These are phyloP conservation scores for Hyaloscypha bicolor DNA, from an alignment of 495 filamentous ascomycete genomes.

Conservation along the genomic window DNA sequence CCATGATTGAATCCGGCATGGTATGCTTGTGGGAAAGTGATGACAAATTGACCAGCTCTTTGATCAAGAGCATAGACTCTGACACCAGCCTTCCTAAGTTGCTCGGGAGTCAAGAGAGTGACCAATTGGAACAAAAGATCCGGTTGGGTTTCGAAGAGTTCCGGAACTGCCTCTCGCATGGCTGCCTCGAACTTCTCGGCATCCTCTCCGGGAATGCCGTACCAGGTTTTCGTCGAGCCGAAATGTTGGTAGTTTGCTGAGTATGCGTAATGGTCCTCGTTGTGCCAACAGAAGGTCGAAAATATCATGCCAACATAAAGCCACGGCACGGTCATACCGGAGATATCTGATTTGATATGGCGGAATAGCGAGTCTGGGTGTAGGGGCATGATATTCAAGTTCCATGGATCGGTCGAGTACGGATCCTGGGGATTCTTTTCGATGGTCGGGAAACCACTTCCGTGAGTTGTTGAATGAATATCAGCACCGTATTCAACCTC, in stretches of 20 bases:
- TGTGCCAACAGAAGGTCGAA: slow-evolving; percentile 99
- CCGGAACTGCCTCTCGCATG: slow-evolving; percentile 92
- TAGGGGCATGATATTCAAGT: slow-evolving; percentile 90
- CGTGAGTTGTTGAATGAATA: slow-evolving; percentile 97
- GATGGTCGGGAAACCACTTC: slow-evolving; percentile 94
- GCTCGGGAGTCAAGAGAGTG: slow-evolving; percentile 89
- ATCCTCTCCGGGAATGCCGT: slow-evolving; percentile 93
- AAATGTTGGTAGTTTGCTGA: slow-evolving; percentile 99
- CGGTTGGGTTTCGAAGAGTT: slow-evolving; percentile 95
- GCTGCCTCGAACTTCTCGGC: slow-evolving; percentile 92
- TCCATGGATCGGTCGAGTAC: slow-evolving; percentile 92
- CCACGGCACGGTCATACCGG: slow-evolving; percentile 99
- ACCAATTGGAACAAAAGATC: slow-evolving; percentile 97
- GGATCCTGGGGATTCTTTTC: slow-evolving; percentile 86
- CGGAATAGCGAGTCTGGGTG: slow-evolving; percentile 91
- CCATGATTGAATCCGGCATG: slow-evolving; percentile 94
- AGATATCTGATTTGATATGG: slow-evolving; percentile 97
- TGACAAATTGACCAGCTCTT: slow-evolving; percentile 91
- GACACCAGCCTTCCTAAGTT: slow-evolving; percentile 92
- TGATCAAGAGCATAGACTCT: slow-evolving; percentile 93
- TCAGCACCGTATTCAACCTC: slow-evolving; percentile 99
- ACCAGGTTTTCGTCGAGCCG: slow-evolving; percentile 98
- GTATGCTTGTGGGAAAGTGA: slow-evolving; percentile 92
- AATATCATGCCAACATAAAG: slow-evolving; percentile 99
- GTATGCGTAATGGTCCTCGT: slow-evolving; percentile 97